These are phyloP conservation scores for Phylloporus arenicola DNA, from an alignment of 768 basidiomycete species.

Conservation along the genomic window DNA sequence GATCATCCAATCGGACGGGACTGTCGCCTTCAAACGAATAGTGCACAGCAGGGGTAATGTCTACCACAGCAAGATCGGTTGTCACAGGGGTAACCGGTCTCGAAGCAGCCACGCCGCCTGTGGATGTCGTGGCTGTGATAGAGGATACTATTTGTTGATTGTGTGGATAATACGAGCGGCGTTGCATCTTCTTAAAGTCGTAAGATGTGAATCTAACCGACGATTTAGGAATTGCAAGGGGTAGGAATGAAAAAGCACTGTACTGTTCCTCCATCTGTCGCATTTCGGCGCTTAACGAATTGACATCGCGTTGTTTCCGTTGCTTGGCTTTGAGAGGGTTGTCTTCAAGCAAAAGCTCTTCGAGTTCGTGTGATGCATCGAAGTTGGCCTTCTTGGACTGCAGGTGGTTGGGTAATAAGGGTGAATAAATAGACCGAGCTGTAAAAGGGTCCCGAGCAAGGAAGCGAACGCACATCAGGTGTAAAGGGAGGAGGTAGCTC, in stretches of 20 bases:
- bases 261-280: slow-evolving; percentile 98
- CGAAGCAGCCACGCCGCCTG: slow-evolving; percentile 63
- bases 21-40: slow-evolving; percentile 40
- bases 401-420: not conserved
- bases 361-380: slow-evolving; percentile 96
- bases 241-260: slow-evolving; percentile 17
- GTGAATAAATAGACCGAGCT: slow-evolving; percentile 1
- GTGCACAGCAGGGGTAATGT: slow-evolving; percentile 38
- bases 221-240: not conserved
- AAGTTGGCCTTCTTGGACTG: slow-evolving; percentile 99
- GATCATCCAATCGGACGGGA: slow-evolving; percentile 36
- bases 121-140: slow-evolving; percentile 69
- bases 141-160: slow-evolving; percentile 62
- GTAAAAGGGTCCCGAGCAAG: slow-evolving; percentile 2
- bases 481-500: slow-evolving; percentile 74
- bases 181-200: slow-evolving; percentile 88
- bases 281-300: slow-evolving; percentile 84
- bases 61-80: slow-evolving; percentile 39
- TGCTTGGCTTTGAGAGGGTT: slow-evolving; percentile 94
- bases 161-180: slow-evolving; percentile 86
- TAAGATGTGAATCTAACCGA: slow-evolving; percentile 75
- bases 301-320: slow-evolving; percentile 82
- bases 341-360: slow-evolving; percentile 92
- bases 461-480: slow-evolving; percentile 62
- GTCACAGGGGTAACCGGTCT: slow-evolving; percentile 67